Conservation (phyloP, 192 early-diverging fungal species). For the Umbelopsis sp. region DNA sequence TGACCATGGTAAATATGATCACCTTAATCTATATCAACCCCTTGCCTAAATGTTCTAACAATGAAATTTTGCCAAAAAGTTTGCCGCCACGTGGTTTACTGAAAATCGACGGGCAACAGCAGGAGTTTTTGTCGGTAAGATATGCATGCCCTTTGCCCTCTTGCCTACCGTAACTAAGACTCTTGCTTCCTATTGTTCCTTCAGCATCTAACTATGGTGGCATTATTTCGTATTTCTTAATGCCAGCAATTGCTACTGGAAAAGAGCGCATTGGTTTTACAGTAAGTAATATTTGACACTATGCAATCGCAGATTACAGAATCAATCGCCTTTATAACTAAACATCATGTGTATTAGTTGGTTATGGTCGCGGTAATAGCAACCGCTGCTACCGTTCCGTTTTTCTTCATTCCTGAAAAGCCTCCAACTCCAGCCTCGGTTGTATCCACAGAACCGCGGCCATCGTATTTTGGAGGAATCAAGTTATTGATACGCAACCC, state of each 20-base stretch:
- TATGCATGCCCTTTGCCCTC: background rate
- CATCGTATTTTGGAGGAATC: constrained; percentile 32
- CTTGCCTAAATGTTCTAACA: background rate
- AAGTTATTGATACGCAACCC: constrained; percentile 26
- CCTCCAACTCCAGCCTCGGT: constrained; percentile 36
- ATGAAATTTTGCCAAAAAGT: constrained; percentile 19
- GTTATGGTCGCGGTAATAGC: constrained; percentile 26
- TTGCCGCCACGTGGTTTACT: constrained; percentile 39
- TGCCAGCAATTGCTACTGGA: constrained; percentile 31
- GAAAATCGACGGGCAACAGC: constrained; percentile 37
- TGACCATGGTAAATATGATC: constrained; percentile 29
- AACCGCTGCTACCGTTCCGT: constrained; percentile 22
- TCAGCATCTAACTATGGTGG: constrained; percentile 42
- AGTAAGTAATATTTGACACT: constrained; percentile 23
- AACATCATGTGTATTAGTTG: background rate
- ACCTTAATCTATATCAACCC: background rate
- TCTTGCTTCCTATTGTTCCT: too few relatives aligned
- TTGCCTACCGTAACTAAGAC: too few relatives aligned
- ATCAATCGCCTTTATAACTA: too few relatives aligned
- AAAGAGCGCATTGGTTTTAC: background rate
- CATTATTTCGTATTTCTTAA: constrained; percentile 35
- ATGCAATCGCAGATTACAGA: too few relatives aligned
- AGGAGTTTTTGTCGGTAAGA: constrained; percentile 38
- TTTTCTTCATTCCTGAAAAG: constrained; percentile 35
- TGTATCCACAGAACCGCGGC: background rate